phyloP scores from a whole-genome alignment of 148 eudicot species.

The Polygonum maritimum region DNA sequence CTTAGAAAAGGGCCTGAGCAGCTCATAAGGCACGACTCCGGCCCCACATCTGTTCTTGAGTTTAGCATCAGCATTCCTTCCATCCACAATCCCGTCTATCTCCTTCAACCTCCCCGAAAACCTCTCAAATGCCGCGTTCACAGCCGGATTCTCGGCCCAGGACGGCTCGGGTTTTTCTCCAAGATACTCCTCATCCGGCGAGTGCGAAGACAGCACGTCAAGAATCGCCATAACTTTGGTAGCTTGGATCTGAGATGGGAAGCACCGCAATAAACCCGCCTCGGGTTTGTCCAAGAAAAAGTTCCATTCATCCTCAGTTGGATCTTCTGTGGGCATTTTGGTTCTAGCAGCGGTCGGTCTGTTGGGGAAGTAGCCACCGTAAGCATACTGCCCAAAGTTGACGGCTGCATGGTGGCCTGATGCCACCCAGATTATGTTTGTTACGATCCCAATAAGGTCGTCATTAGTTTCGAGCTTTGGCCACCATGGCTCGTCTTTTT shows the following conservation, averaged over 20 bases:
- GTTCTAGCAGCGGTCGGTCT: constrained; percentile 54
- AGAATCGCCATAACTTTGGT: constrained; percentile 45
- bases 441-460: constrained; percentile 39
- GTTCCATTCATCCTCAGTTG: constrained; percentile 23
- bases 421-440: constrained; percentile 67
- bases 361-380: constrained; percentile 59
- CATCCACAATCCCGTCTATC: constrained; percentile 49
- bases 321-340: constrained; percentile 60
- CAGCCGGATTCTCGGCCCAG: constrained; percentile 30
- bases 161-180: constrained; percentile 38
- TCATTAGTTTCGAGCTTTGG: constrained; percentile 33
- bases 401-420: constrained; percentile 87
- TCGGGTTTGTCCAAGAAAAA: constrained; percentile 37
- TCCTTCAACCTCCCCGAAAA: constrained; percentile 35
- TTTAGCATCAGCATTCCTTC: constrained; percentile 30
- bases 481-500: constrained; percentile 79
- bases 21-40: constrained; percentile 54
- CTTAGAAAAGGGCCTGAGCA: constrained; percentile 59
- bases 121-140: constrained; percentile 44
- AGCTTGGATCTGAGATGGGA: constrained; percentile 60
- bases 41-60: constrained; percentile 56
- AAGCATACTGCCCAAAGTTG: constrained; percentile 74
- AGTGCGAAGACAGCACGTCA: constrained; percentile 54
- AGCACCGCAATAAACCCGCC: constrained; percentile 22
- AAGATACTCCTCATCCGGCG: constrained; percentile 69